phyloP scores from a whole-genome alignment of 148 eudicot species.

The Chenopodium quinoa region DNA sequence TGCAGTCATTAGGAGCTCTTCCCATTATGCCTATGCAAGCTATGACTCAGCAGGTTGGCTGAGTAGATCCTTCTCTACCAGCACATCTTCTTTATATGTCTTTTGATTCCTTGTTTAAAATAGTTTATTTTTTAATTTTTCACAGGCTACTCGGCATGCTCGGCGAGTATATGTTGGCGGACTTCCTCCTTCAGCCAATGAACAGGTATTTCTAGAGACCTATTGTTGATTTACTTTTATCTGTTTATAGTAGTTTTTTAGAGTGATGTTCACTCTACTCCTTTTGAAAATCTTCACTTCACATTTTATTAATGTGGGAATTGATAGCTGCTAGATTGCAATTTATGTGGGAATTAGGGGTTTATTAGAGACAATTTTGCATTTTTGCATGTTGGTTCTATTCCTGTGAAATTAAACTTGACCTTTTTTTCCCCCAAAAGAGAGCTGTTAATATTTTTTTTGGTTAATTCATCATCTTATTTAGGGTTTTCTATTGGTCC shows the following conservation, averaged over 20 bases:
- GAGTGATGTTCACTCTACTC: neutral
- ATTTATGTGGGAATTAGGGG: neutral
- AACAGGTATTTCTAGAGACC: conserved; percentile 35
- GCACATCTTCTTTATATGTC: neutral
- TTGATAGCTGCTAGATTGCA: neutral
- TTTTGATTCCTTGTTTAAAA: conserved; percentile 1
- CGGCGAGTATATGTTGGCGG: conserved; percentile 57
- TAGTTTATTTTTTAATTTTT: conserved; percentile 12
- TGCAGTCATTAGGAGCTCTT: conserved; percentile 68
- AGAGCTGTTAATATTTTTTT: neutral
- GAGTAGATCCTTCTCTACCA: neutral
- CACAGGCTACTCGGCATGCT: conserved; percentile 55
- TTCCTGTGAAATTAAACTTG: neutral
- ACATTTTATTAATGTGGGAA: neutral
- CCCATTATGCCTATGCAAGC: conserved; percentile 97
- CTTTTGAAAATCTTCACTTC: neutral
- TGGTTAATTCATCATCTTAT: too few relatives aligned
- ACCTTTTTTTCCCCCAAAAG: neutral
- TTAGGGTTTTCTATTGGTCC: neutral
- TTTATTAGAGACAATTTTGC: neutral
- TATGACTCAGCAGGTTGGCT: conserved; percentile 92
- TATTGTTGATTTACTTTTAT: neutral
- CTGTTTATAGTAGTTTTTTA: neutral
- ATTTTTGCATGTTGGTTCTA: neutral
- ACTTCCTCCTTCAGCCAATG: conserved; percentile 52